phyloP scores from a whole-genome alignment of 1,139 yeast genomes.

The Kodamaea suecica region DNA sequence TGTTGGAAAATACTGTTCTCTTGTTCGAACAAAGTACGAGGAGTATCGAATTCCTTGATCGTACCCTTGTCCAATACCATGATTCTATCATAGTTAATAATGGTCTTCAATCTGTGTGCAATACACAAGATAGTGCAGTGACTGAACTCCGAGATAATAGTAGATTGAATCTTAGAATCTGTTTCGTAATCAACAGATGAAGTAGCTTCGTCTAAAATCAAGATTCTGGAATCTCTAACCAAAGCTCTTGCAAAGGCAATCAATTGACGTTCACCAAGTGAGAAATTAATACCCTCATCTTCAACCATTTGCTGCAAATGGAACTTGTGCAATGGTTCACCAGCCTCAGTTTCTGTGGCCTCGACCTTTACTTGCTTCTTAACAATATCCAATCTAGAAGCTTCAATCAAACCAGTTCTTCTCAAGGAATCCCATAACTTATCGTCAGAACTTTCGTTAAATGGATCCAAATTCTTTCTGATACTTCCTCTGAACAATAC shows the following conservation, averaged over 20 bases:
- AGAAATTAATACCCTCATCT: constrained; percentile 72
- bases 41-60: constrained; percentile 58
- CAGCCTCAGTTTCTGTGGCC: constrained; percentile 13
- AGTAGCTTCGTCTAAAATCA: constrained; percentile 80
- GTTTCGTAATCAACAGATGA: constrained; percentile 80
- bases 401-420: constrained; percentile 59
- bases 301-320: constrained; percentile 62
- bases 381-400: constrained; percentile 27
- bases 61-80: constrained; percentile 65
- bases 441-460: constrained; percentile 47
- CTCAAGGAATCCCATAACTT: constrained; percentile 52
- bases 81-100: constrained; percentile 61
- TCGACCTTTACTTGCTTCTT: constrained; percentile 18
- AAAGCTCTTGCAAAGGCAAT: constrained; percentile 75
- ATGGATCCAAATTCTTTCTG: constrained; percentile 67
- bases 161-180: constrained; percentile 64
- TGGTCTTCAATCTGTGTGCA: constrained; percentile 75
- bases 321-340: constrained; percentile 50
- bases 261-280: constrained; percentile 75
- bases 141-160: constrained; percentile 58
- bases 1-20: constrained; percentile 39
- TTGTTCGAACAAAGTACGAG: constrained; percentile 41
- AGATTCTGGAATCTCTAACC: constrained; percentile 62
- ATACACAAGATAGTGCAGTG: constrained; percentile 72
- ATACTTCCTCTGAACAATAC: constrained; percentile 66